These are phyloP conservation scores for Aspergillus sp. DNA, from an alignment of 2,329 filamentous ascomycete species.

Conservation along the genomic window DNA sequence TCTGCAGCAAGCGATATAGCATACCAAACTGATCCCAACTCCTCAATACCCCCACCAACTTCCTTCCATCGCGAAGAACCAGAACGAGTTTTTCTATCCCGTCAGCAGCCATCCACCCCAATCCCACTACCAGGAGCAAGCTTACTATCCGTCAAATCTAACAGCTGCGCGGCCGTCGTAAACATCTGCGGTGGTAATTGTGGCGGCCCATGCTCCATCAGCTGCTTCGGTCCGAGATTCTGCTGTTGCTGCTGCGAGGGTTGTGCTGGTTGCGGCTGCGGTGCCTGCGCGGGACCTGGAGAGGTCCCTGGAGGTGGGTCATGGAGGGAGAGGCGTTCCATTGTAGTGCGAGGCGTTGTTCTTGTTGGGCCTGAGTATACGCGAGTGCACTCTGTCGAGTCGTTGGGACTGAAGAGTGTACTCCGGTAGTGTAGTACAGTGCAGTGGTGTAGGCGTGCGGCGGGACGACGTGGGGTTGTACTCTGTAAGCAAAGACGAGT, in stretches of 20 bases:
- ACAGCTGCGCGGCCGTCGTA: conserved; percentile 87
- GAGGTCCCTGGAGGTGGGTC: conserved; percentile 18
- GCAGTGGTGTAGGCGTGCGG: too few species aligned
- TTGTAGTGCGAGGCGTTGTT: conserved; percentile 4
- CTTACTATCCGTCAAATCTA: conserved; percentile 96
- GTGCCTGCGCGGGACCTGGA: too few species aligned
- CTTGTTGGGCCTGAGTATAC: too few species aligned
- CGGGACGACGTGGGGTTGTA: too few species aligned
- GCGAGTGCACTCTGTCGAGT: too few species aligned
- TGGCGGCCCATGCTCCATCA: conserved; percentile 33
- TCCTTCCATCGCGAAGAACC: conserved; percentile 83
- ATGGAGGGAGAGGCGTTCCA: conserved; percentile 32
- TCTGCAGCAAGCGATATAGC: conserved; percentile 10
- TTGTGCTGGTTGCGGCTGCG: conserved; percentile 17
- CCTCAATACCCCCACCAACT: conserved; percentile 82
- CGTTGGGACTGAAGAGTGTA: too few species aligned
- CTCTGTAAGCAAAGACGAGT: too few species aligned
- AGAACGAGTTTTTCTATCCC: conserved; percentile 83
- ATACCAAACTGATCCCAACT: conserved; percentile 98
- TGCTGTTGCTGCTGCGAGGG: conserved; percentile 22
- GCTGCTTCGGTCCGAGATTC: conserved; percentile 20
- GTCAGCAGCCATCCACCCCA: not conserved
- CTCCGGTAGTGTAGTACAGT: too few species aligned
- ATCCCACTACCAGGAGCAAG: conserved; percentile 1
- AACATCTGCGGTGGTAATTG: conserved; percentile 79